Evolutionary conservation across 2,329 filamentous ascomycete genomes (phyloP), one percentile per base, ranked within the genome.

Genomic region (Trichoderma sp.): DNA sequence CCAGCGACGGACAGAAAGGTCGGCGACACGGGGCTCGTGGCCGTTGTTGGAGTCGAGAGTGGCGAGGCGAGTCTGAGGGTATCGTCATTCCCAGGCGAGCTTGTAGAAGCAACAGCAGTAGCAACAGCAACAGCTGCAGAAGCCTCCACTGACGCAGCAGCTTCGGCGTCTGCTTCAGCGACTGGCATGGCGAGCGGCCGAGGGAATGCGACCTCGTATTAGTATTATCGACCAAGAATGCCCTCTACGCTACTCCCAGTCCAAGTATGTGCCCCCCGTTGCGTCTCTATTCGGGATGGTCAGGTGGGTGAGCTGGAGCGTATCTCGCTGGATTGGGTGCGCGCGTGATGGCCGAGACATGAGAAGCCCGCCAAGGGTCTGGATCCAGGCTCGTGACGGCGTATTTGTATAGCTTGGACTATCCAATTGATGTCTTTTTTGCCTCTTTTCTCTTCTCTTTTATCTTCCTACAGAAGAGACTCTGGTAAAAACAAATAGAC

Each of bases 1-100:
- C 82, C 80, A 78, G 78, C 80, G 75, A 82, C 79, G 75, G 80
- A 81, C 76, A 78, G 78, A 65, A 82, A 80, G 9, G 79, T 79
- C 73, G 77, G 78, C 71, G 80, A 80, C 66, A 80, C 80, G 35
- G 79, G 79, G 41, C 80, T 81, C 29, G 63, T 66, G 76, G 79
- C 79, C 21, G 80, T 81, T 53, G 77, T 68, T 31, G 78, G 77
- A 11, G 80, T 79, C 53, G 68, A 60, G 68, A 79, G 79, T 64
- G 80, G 80, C 53, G 80, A 81, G 11, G 81, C 62, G 66, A 64
- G 76, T 68, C 31, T 35, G 33, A 53, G 45, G 41, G 14, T 35
- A 41, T 62, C 41, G 63, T 59, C 62, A 38, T 53, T 56, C 38
- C 24, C 16, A n/a, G 24, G 33, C n/a, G 35, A 53, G 41, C 18